Evolutionary conservation across 2,329 filamentous ascomycete species (phyloP).

Genomic region (Xylaria sp.): DNA sequence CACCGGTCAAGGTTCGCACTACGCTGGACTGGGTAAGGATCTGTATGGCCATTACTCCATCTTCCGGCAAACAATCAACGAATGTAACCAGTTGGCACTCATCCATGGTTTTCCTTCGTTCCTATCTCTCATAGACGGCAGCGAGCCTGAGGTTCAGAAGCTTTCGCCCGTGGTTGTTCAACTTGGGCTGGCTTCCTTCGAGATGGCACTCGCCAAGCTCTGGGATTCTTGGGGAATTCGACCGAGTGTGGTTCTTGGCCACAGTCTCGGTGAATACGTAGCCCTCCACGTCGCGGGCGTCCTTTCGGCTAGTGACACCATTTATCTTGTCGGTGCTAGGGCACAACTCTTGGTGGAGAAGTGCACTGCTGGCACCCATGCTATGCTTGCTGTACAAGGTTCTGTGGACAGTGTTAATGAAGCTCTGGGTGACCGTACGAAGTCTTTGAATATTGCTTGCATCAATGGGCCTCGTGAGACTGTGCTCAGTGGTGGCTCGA

Average conservation of each 20-base stretch:
- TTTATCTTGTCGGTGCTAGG: constrained; percentile 73
- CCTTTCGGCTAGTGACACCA: constrained; percentile 71
- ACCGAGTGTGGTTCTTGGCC: constrained; percentile 62
- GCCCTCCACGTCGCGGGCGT: constrained; percentile 74
- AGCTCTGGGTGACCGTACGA: constrained; percentile 51
- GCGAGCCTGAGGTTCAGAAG: constrained; percentile 49
- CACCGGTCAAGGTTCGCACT: constrained; percentile 62
- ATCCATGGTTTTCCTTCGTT: constrained; percentile 63
- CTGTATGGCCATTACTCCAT: constrained; percentile 53
- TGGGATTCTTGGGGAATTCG: constrained; percentile 63
- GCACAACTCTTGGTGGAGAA: constrained; percentile 68
- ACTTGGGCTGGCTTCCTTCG: constrained; percentile 58
- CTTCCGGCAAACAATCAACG: constrained; percentile 59
- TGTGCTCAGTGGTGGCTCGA: constrained; percentile 65
- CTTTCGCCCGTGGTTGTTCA: constrained; percentile 59
- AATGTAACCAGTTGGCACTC: constrained; percentile 60
- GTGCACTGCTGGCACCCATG: constrained; percentile 70
- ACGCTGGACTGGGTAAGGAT: constrained; percentile 57
- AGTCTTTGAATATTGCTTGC: constrained; percentile 65
- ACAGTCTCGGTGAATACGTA: constrained; percentile 76
- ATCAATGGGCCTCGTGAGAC: constrained; percentile 78
- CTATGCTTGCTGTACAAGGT: constrained; percentile 58
- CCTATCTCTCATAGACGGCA: constrained; percentile 57
- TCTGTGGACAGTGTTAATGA: constrained; percentile 58
- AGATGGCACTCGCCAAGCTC: constrained; percentile 62